A percentile compares a stretch with the other conserved stretches of the same genome.
Conservation (phyloP, 345 rosid species). For the Limnanthes douglasii region DNA sequence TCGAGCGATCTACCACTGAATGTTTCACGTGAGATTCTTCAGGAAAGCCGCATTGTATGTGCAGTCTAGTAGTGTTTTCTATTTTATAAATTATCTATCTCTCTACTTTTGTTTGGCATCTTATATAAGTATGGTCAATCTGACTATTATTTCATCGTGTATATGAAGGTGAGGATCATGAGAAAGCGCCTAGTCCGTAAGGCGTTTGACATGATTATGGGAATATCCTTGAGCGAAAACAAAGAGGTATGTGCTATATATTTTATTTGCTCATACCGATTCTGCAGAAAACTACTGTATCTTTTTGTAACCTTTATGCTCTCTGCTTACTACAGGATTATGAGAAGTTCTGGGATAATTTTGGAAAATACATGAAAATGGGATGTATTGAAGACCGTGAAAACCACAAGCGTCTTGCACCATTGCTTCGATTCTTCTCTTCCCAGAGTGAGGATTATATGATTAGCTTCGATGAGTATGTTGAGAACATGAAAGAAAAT, state of each 20-base stretch:
- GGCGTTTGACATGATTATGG: conserved; percentile 94
- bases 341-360: conserved; percentile 92
- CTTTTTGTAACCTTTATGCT: background rate
- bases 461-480: conserved; percentile 97
- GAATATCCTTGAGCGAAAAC: conserved; percentile 81
- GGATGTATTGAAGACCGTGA: conserved; percentile 98
- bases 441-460: conserved; percentile 87
- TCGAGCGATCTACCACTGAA: conserved; percentile 95
- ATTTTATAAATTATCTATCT: background rate
- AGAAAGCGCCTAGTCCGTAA: conserved; percentile 82
- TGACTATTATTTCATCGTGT: conserved; percentile 8
- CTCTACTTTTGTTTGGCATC: conserved; percentile 1
- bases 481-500: conserved; percentile 91
- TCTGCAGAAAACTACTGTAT: too few relatives aligned
- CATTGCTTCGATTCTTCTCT: conserved; percentile 86
- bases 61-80: background rate
- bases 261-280: conserved; percentile 2
- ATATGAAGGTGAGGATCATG: conserved; percentile 73
- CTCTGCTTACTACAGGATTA: conserved; percentile 45
- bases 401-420: conserved; percentile 95
- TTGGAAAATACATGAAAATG: conserved; percentile 68
- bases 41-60: conserved; percentile 91
- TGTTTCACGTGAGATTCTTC: conserved; percentile 96
- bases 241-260: conserved; percentile 37
- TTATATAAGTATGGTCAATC: conserved; percentile 3